Conservation (phyloP, 23 red algal genomes). For the Agarophyton chilense region DNA sequence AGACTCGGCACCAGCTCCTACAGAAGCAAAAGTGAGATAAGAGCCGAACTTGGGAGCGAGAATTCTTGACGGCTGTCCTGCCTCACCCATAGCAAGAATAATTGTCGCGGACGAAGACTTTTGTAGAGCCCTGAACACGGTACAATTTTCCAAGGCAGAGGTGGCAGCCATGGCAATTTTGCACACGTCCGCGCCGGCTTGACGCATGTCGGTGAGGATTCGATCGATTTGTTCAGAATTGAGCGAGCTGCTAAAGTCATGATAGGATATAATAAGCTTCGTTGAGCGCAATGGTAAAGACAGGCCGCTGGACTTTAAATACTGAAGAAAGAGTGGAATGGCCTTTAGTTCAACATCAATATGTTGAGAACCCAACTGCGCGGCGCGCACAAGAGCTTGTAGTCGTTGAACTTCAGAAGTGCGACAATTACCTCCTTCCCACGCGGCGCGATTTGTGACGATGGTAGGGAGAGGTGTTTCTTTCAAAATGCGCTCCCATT, state of each 20-base stretch:
- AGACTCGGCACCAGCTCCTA: constrained; percentile 59
- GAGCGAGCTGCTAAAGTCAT: constrained; percentile 76
- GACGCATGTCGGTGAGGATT: constrained; percentile 48
- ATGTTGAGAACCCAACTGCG: constrained; percentile 54
- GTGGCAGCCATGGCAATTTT: constrained; percentile 89
- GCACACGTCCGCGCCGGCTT: constrained; percentile 69
- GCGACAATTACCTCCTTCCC: constrained; percentile 81
- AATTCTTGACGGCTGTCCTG: constrained; percentile 76
- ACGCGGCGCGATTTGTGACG: constrained; percentile 84
- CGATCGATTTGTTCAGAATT: constrained; percentile 56
- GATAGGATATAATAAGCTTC: constrained; percentile 88
- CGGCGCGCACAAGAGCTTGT: constrained; percentile 54
- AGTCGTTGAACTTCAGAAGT: constrained; percentile 76
- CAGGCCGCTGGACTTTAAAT: background rate
- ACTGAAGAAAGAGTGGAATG: constrained; percentile 13
- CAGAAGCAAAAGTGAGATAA: constrained; percentile 82
- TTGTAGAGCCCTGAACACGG: constrained; percentile 59
- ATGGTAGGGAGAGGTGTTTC: constrained; percentile 71
- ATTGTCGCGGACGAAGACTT: constrained; percentile 53
- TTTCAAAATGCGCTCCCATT: constrained; percentile 71
- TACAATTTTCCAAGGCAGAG: constrained; percentile 55
- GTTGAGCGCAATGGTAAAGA: background rate
- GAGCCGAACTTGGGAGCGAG: constrained; percentile 81
- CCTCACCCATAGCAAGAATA: constrained; percentile 85
- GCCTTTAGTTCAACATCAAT: constrained; percentile 94